phyloP scores from a whole-genome alignment of 805 yeast genomes.

The Lipomyces yamanashiensis region DNA sequence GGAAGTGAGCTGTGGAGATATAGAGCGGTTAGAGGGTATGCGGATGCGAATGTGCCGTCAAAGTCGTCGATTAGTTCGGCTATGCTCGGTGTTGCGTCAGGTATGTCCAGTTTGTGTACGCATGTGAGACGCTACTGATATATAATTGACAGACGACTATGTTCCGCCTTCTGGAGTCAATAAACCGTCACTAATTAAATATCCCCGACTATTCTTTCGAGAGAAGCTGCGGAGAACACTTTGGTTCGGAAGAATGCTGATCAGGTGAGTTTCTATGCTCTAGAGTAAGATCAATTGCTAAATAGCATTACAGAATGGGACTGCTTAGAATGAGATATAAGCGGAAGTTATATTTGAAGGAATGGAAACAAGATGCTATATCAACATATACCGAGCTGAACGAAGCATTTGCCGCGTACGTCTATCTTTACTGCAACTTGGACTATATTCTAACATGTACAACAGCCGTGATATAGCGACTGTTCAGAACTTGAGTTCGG shows the following conservation, averaged over 20 bases:
- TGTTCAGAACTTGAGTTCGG: constrained; percentile 16
- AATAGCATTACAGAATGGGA: not conserved
- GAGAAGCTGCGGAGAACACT: constrained; percentile 2
- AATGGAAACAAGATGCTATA: constrained; percentile 20
- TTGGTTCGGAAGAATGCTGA: constrained; percentile 8
- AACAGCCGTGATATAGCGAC: constrained; percentile 6
- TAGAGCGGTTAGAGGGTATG: constrained; percentile 14
- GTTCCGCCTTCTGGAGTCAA: constrained; percentile 34
- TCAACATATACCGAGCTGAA: constrained; percentile 21
- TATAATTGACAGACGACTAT: constrained; percentile 23
- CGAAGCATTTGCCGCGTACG: constrained; percentile 32
- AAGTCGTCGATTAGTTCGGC: not conserved
- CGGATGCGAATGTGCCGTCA: constrained; percentile 1
- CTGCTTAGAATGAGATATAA: constrained; percentile 18
- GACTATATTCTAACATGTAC: not conserved
- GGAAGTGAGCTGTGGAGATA: not conserved
- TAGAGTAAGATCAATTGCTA: no score
- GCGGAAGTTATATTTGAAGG: constrained; percentile 8
- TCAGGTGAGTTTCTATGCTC: constrained; percentile 2
- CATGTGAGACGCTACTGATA: not conserved
- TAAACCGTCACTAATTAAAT: constrained; percentile 11
- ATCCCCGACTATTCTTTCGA: constrained; percentile 17
- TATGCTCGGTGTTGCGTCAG: constrained; percentile 19
- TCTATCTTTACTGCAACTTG: not conserved
- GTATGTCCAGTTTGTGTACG: not conserved